Conservation (phyloP, 2,329 filamentous ascomycete species). For the Aureobasidium leucospermi region DNA sequence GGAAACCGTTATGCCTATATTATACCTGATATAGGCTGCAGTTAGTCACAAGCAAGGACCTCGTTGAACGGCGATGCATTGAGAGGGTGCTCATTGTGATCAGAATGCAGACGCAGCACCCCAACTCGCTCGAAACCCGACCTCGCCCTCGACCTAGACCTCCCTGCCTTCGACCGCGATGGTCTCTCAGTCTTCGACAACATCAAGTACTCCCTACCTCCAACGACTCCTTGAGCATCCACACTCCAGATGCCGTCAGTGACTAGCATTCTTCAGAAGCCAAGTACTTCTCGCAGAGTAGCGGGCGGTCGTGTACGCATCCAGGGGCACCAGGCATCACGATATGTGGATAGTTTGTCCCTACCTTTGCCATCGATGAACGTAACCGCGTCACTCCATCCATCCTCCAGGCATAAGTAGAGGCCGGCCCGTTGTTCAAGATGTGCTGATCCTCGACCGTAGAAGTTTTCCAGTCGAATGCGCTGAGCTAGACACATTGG, state of each 20-base stretch:
- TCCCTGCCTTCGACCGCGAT: conserved; percentile 29
- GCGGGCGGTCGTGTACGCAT: neutral
- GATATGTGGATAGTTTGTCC: neutral
- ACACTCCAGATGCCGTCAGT: neutral
- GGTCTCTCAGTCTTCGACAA: neutral
- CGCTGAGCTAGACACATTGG: neutral
- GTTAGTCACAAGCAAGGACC: too few species aligned
- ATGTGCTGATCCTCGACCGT: neutral
- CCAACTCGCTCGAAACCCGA: neutral
- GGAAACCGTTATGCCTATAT: too few species aligned
- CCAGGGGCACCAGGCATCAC: neutral
- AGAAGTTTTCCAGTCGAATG: neutral
- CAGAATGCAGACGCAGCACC: neutral
- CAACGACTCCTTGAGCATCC: conserved; percentile 84
- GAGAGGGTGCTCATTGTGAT: too few species aligned
- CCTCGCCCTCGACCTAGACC: neutral
- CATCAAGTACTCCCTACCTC: conserved; percentile 51
- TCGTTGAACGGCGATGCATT: too few species aligned
- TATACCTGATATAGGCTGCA: too few species aligned
- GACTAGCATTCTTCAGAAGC: neutral
- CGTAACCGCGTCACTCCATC: neutral
- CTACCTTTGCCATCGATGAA: neutral
- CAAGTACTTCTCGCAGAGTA: neutral
- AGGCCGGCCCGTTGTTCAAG: neutral
- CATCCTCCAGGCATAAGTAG: neutral